A percentile compares a stretch with the other conserved stretches of the same genome.
These are phyloP conservation scores for Linnemannia elongata DNA, from an alignment of 192 early-diverging fungal genomes.

Conservation along the genomic window DNA sequence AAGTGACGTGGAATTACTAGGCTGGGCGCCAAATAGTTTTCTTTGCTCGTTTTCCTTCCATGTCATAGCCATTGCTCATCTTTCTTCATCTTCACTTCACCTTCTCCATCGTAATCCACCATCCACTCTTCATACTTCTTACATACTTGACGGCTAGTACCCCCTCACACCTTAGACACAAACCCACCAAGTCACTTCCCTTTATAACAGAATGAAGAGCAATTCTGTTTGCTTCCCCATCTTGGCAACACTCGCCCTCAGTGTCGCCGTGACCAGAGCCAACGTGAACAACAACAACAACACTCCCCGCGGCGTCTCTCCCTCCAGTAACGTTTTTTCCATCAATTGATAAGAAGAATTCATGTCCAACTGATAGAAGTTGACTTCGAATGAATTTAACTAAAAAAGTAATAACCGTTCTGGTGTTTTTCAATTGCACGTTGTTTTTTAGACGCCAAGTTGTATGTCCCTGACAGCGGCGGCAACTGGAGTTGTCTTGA, in stretches of 20 bases:
- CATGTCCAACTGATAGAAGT: background rate
- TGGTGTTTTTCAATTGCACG: background rate
- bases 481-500: constrained; percentile 80
- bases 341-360: no score
- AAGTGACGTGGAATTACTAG: background rate
- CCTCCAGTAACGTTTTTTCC: constrained; percentile 19
- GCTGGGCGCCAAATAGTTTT: background rate
- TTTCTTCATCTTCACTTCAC: background rate
- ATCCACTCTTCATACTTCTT: background rate
- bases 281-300: background rate
- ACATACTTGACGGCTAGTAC: background rate
- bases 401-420: background rate
- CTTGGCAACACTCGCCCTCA: constrained; percentile 28
- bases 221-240: constrained; percentile 16
- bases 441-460: constrained; percentile 18
- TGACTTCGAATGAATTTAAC: background rate
- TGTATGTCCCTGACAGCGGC: constrained; percentile 20
- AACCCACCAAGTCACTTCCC: background rate
- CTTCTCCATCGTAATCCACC: background rate
- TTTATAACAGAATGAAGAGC: constrained; percentile 22
- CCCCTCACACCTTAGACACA: background rate
- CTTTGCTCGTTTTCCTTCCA: background rate
- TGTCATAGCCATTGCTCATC: background rate
- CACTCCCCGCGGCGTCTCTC: constrained; percentile 33
- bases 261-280: constrained; percentile 19